Base-by-base conservation (phyloP, 179 eudicot genomes). In the Dionaea muscipula region DNA sequence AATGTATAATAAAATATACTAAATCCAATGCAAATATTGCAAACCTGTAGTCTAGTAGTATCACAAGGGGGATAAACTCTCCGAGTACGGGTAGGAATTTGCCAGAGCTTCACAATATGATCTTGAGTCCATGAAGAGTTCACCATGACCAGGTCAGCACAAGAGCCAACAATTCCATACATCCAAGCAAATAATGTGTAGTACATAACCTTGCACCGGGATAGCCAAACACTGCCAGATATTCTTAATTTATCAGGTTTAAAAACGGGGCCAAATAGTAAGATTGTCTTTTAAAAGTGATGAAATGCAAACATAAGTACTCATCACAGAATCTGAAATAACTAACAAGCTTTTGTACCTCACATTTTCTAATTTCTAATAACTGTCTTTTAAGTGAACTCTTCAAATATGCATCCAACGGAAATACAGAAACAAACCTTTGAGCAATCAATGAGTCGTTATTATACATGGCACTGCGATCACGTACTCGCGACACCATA, bases 11-110 rank as follows among this genome's bases (percentile, higher is more conserved):
- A n/a, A n/a, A n/a, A n/a, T n/a, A n/a, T n/a, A n/a, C n/a, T n/a
- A n/a, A n/a, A n/a, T n/a, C n/a, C n/a, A 17, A 41, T 8, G 3
- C 3, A 18, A 17, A 46, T 33, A 54, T 13, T 18, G 68, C 66
- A 40, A 54, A 91, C 95, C 98, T 91, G 95, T 60, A 91, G 79
- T 45, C 88, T 83, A 31, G 83, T 75, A 55, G 98, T 87, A 70
- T 91, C 95, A 75, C 95, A 91, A 56, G 98, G 98, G 37, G 98
- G 98, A 65, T 84, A 91, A 51, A 91, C 94, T 57, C 84, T 72
- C 66, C 53, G 77, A 51, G 69, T 84, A 24, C 86, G 91, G 26
- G 64, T 59, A 41, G 81, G 81, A 66, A 84, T 84, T 39, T 81
- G 77, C 95, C 98, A 91, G 28, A 87, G 78, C 74, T 86, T 82